These are phyloP conservation scores for Alloascoidea hylecoeti DNA, from an alignment of 805 yeast species.

Conservation along the genomic window DNA sequence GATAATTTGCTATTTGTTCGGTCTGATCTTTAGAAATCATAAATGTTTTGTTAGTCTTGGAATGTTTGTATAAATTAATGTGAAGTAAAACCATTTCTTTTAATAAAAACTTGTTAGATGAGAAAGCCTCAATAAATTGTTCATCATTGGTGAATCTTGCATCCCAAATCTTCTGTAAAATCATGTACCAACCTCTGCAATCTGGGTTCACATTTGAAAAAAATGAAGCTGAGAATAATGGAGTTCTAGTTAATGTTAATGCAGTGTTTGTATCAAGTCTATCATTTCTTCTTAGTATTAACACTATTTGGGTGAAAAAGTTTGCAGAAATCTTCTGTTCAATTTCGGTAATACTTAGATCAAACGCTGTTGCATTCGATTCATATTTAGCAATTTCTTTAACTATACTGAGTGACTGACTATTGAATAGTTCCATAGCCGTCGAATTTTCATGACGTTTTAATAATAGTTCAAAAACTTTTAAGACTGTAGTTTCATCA, in stretches of 20 bases:
- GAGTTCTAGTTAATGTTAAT: neutral
- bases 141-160: neutral
- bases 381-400: neutral
- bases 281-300: neutral
- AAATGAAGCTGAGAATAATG: neutral
- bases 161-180: neutral
- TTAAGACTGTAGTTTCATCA: slow-evolving; percentile 1
- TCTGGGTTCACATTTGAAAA: neutral
- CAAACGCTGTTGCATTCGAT: neutral
- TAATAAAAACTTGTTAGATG: too few relatives aligned
- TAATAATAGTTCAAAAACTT: slow-evolving; percentile 1
- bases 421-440: neutral
- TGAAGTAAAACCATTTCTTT: too few relatives aligned
- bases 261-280: neutral
- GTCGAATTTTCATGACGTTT: neutral
- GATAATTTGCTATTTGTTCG: too few relatives aligned
- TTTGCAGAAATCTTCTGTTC: neutral
- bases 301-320: neutral
- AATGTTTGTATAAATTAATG: too few relatives aligned
- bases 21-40: too few relatives aligned
- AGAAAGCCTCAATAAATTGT: neutral
- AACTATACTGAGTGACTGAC: neutral
- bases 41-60: too few relatives aligned
- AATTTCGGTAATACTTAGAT: neutral
- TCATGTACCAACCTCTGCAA: neutral